Conservation (phyloP, 225 moss, liverwort and hornwort genomes). For the Straminergon stramineum region DNA sequence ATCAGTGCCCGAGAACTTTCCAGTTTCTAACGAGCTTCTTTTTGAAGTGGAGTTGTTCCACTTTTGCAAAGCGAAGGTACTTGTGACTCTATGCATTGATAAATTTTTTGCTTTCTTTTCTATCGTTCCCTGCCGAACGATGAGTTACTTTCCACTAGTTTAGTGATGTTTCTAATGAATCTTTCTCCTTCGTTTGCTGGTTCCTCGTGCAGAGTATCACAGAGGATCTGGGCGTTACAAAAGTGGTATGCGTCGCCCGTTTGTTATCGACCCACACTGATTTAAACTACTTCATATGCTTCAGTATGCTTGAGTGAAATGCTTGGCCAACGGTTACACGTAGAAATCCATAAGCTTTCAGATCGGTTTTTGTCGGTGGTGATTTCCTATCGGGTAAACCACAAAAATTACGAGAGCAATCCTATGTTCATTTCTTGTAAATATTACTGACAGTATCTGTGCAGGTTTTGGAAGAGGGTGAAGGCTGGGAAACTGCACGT, state of each 20-base stretch:
- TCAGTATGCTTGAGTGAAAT: background rate
- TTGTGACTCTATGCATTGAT: background rate
- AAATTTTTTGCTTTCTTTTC: background rate
- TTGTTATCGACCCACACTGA: background rate
- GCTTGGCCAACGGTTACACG: background rate
- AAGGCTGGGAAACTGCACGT: slow-evolving; percentile 96
- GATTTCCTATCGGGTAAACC: background rate
- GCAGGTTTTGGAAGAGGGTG: slow-evolving; percentile 76
- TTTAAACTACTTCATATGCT: background rate
- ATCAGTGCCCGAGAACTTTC: slow-evolving; percentile 58
- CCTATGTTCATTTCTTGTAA: background rate
- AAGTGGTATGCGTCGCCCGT: slow-evolving; percentile 34
- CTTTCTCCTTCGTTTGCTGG: background rate
- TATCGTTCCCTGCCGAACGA: background rate
- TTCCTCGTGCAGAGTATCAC: slow-evolving; percentile 35
- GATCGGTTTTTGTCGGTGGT: background rate
- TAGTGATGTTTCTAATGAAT: background rate
- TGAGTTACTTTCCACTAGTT: background rate
- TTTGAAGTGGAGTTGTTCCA: slow-evolving; percentile 77
- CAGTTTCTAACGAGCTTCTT: slow-evolving; percentile 54
- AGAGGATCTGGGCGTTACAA: slow-evolving; percentile 44
- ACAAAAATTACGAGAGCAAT: background rate
- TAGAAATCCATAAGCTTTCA: background rate
- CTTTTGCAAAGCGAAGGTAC: slow-evolving; percentile 73
- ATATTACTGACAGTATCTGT: slow-evolving; percentile 3